A percentile compares a stretch with the other conserved stretches of the same genome.
phyloP scores from a whole-genome alignment of 805 yeast species.

The Isabelozyma gotoi region DNA sequence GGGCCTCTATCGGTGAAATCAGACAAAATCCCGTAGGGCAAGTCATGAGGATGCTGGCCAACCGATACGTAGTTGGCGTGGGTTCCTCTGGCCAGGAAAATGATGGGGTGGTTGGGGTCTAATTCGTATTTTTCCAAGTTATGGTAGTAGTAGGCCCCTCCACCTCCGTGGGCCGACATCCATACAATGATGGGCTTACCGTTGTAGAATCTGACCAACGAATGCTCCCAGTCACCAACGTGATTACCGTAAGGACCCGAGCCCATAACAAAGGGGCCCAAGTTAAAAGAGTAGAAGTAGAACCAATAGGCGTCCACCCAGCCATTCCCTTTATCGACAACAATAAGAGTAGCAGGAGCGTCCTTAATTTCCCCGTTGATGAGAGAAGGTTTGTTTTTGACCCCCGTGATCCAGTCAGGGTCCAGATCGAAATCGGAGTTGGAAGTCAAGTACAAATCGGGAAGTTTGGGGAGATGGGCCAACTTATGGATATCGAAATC shows the following conservation, averaged over 20 bases:
- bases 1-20: conserved; percentile 96
- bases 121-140: conserved; percentile 65
- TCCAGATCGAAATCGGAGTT: conserved; percentile 63
- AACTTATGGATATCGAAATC: conserved; percentile 33
- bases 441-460: conserved; percentile 59
- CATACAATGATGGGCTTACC: conserved; percentile 83
- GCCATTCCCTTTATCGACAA: conserved; percentile 90
- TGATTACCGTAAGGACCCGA: conserved; percentile 96
- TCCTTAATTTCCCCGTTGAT: conserved; percentile 66
- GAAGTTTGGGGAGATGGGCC: conserved; percentile 24
- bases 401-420: conserved; percentile 88
- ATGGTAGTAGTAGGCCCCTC: conserved; percentile 80
- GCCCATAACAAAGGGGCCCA: conserved; percentile 98
- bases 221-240: conserved; percentile 98
- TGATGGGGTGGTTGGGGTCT: conserved; percentile 57
- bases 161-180: conserved; percentile 99
- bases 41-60: conserved; percentile 94
- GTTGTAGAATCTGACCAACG: conserved; percentile 76
- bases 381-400: conserved; percentile 61
- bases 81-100: conserved; percentile 92
- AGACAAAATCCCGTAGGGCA: conserved; percentile 85
- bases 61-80: conserved; percentile 96
- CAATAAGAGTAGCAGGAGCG: conserved; percentile 81
- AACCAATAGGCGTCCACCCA: conserved; percentile 97
- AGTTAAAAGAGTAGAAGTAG: conserved; percentile 88